These are phyloP conservation scores for Chrysosporium queenslandicum DNA, from an alignment of 2,329 filamentous ascomycete genomes.

Conservation along the genomic window DNA sequence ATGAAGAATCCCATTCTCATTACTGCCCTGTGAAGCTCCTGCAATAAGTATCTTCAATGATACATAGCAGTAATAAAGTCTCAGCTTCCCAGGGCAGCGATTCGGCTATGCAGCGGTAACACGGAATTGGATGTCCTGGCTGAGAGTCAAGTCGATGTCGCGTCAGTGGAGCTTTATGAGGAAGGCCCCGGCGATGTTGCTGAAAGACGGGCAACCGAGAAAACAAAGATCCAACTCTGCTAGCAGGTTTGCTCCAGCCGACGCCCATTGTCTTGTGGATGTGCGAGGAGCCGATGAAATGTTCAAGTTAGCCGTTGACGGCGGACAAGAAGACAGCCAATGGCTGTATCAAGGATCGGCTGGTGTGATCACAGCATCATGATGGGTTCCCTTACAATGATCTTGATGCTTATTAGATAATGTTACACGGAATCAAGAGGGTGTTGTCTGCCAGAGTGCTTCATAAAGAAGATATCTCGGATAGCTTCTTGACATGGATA, in stretches of 20 bases:
- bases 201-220: constrained; percentile 9
- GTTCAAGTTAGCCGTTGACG: too few relatives aligned
- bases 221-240: constrained; percentile 6
- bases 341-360: too few relatives aligned
- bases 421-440: too few relatives aligned
- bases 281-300: too few relatives aligned
- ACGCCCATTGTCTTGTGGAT: constrained; percentile 2
- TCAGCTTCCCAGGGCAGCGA: constrained; percentile 4
- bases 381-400: too few relatives aligned
- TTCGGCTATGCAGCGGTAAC: constrained; percentile 8
- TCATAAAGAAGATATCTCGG: too few relatives aligned
- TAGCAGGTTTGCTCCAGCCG: constrained; percentile 7
- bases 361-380: too few relatives aligned
- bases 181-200: constrained; percentile 1
- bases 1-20: constrained; percentile 14
- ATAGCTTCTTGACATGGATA: too few relatives aligned
- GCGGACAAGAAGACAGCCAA: too few relatives aligned
- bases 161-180: constrained; percentile 6
- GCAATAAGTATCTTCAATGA: constrained; percentile 20
- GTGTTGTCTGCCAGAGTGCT: too few relatives aligned
- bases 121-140: constrained; percentile 3
- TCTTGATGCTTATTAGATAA: too few relatives aligned
- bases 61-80: constrained; percentile 17
- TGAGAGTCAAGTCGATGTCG: constrained; percentile 4
- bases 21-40: constrained; percentile 5